Conservation (phyloP, 2,329 filamentous ascomycete genomes). For the Grosmannia huntii region DNA sequence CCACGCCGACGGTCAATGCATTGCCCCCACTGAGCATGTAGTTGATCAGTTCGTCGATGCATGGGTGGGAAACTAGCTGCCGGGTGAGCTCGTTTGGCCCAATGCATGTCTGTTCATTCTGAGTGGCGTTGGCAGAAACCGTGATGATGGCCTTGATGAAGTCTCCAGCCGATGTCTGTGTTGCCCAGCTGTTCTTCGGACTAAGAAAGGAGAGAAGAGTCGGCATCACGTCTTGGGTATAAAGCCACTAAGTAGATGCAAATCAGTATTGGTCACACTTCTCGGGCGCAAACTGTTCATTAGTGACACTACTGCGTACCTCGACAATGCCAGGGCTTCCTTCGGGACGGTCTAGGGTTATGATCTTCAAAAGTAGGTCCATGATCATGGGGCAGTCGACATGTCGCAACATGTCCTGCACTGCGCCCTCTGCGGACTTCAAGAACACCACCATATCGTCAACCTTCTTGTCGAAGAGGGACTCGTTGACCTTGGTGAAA, state of each 20-base stretch:
- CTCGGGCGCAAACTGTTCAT: no score
- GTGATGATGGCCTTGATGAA: slow-evolving; percentile 99
- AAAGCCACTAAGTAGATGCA: slow-evolving; percentile 58
- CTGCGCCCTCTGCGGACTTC: slow-evolving; percentile 67
- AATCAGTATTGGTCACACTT: neutral
- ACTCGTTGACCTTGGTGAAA: slow-evolving; percentile 97
- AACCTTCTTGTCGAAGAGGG: slow-evolving; percentile 94
- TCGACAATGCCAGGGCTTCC: slow-evolving; percentile 88
- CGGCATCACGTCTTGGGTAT: slow-evolving; percentile 77
- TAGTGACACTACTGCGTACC: slow-evolving; percentile 29
- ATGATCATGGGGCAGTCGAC: slow-evolving; percentile 98
- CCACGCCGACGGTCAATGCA: slow-evolving; percentile 86
- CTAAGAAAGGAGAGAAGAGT: slow-evolving; percentile 76
- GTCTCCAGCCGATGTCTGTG: slow-evolving; percentile 91
- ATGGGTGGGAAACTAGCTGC: slow-evolving; percentile 78
- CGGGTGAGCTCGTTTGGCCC: slow-evolving; percentile 93
- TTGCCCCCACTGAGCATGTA: slow-evolving; percentile 94
- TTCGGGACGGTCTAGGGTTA: slow-evolving; percentile 86
- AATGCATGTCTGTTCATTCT: slow-evolving; percentile 97
- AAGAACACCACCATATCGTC: slow-evolving; percentile 91
- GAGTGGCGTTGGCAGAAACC: slow-evolving; percentile 94
- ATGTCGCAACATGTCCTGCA: slow-evolving; percentile 78
- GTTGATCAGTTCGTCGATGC: slow-evolving; percentile 70
- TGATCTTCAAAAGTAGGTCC: slow-evolving; percentile 93
- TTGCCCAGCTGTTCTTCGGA: slow-evolving; percentile 72